Evolutionary conservation across 2,329 filamentous ascomycete genomes (phyloP), one percentile per base, ranked within the genome.

Genomic region (Pseudocercospora cruenta): DNA sequence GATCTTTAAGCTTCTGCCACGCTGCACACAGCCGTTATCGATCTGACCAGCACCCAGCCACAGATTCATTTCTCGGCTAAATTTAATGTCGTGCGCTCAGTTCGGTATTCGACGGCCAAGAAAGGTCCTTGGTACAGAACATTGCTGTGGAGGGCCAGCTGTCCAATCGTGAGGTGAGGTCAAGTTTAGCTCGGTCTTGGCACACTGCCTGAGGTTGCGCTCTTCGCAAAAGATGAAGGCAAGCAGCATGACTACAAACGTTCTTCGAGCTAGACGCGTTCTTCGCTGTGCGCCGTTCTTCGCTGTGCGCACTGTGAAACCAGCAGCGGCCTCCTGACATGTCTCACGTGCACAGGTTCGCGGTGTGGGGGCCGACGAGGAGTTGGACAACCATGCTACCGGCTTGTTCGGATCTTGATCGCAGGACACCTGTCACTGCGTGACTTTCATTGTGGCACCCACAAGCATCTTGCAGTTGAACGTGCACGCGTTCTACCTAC

Each of bases 11-110:
- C 51, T 54, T 54, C 51, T 54, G 51, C 51, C 51, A 54, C 5
- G 51, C 51, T 54, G 51, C 51, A 54, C 51, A 24, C 51, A 49
- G 51, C 51, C 51, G 51, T 54, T 54, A 54, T 54, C 51, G 51
- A 54, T 26, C 51, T 54, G 51, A 28, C 21, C 10, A 22, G 21
- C 5, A 19, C 22, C 49, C 49, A 54, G 49, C 49, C 49, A 54
- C 49, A 54, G 21, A 54, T 28, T 24, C 14, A 54, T 54, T 28
- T 54, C 49, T 54, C 49, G 49, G 51, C 51, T 54, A 54, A 54
- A 54, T n/a, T 28, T 28, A 1, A 14, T 39, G 36, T n/a, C 16
- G 36, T n/a, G 36, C 36, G 36, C 14, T 39, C 36, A 33, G 31
- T 33, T 33, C 31, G 31, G 31, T 33, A n/a, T 39, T 39, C 36